Conservation (phyloP, 1,139 yeast genomes). For the Keqinozyma sinolaborantium region DNA sequence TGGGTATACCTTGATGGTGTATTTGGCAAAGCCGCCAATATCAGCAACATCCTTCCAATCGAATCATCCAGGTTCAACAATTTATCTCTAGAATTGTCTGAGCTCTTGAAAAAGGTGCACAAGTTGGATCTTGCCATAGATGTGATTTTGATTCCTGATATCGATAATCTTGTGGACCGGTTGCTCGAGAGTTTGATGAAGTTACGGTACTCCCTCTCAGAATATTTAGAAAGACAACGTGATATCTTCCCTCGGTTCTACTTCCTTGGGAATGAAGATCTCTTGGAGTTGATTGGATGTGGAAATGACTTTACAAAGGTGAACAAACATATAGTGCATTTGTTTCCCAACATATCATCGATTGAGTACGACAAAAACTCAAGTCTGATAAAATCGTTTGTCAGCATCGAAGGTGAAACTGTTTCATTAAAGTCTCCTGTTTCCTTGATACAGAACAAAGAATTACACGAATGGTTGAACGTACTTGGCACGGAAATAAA, state of each 20-base stretch:
- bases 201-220: slow-evolving; percentile 67
- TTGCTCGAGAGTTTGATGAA: slow-evolving; percentile 53
- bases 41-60: slow-evolving; percentile 60
- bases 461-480: slow-evolving; percentile 62
- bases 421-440: slow-evolving; percentile 45
- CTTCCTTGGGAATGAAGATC: slow-evolving; percentile 88
- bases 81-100: slow-evolving; percentile 58
- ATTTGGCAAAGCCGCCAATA: slow-evolving; percentile 57
- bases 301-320: slow-evolving; percentile 46
- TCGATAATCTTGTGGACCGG: slow-evolving; percentile 46
- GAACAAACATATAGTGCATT: slow-evolving; percentile 62
- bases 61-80: slow-evolving; percentile 69
- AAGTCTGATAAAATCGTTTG: slow-evolving; percentile 42
- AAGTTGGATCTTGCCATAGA: slow-evolving; percentile 56
- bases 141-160: slow-evolving; percentile 49
- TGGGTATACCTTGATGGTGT: slow-evolving; percentile 88
- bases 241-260: slow-evolving; percentile 77
- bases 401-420: slow-evolving; percentile 63
- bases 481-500: slow-evolving; percentile 55
- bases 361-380: slow-evolving; percentile 37
- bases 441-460: slow-evolving; percentile 36
- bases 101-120: slow-evolving; percentile 48
- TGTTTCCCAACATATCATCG: slow-evolving; percentile 65
- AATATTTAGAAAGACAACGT: slow-evolving; percentile 79
- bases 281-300: slow-evolving; percentile 78